Evolutionary conservation across 1,139 yeast species (phyloP).

Genomic region (Debaryomycetaceae sp.): DNA sequence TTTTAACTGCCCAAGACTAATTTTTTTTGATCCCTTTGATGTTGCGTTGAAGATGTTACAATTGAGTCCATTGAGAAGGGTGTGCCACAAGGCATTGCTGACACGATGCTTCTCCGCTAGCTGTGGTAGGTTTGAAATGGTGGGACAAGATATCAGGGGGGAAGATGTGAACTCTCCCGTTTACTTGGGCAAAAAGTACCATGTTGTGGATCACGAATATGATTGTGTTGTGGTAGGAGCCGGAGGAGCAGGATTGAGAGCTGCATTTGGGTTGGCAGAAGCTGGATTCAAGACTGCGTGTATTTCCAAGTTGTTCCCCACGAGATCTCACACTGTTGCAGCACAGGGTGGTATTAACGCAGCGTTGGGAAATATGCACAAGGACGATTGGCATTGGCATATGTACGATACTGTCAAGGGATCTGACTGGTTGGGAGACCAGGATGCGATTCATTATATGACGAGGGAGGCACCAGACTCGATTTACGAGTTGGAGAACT

Average conservation of each 20-base stretch:
- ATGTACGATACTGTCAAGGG: constrained; percentile 99
- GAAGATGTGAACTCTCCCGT: constrained; percentile 46
- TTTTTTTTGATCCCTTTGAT: no score
- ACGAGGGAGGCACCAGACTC: constrained; percentile 97
- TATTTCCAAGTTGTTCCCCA: constrained; percentile 94
- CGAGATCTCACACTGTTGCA: constrained; percentile 98
- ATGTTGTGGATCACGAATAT: constrained; percentile 93
- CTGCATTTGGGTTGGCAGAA: constrained; percentile 95
- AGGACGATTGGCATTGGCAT: constrained; percentile 99
- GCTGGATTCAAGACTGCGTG: constrained; percentile 98
- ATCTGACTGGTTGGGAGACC: constrained; percentile 99
- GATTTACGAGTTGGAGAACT: constrained; percentile 94
- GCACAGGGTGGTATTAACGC: constrained; percentile 99
- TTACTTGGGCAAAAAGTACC: constrained; percentile 72
- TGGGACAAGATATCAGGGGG: constrained; percentile 49
- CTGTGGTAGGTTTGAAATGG: constrained; percentile 30
- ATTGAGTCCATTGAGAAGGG: no score
- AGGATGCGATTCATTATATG: constrained; percentile 98
- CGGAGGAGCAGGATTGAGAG: constrained; percentile 98
- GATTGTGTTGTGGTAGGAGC: constrained; percentile 98
- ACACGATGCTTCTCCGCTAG: constrained; percentile 11
- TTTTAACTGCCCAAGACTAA: no score
- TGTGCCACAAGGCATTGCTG: no score
- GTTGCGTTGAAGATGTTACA: no score
- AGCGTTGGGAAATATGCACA: constrained; percentile 96